Conservation (phyloP, 2,329 filamentous ascomycete genomes). For the Colletotrichum filicis region DNA sequence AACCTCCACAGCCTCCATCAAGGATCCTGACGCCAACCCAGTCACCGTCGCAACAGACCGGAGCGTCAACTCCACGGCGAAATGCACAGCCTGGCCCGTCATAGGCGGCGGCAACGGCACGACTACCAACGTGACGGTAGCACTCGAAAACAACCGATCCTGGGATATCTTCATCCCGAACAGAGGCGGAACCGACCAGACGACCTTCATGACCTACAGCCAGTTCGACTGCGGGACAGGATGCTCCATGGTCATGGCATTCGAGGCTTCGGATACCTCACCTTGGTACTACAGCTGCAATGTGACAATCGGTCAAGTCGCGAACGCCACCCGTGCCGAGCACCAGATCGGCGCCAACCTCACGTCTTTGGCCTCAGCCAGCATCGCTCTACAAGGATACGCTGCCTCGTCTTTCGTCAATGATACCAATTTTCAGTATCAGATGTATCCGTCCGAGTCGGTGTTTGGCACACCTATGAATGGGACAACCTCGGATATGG, state of each 20-base stretch:
- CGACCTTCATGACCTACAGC: constrained; percentile 49
- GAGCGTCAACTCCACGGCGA: constrained; percentile 42
- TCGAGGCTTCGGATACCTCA: constrained; percentile 48
- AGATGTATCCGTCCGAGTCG: constrained; percentile 55
- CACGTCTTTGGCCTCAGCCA: constrained; percentile 45
- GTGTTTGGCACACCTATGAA: constrained; percentile 46
- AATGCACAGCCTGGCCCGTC: constrained; percentile 46
- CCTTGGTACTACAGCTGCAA: constrained; percentile 57
- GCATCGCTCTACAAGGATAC: constrained; percentile 55
- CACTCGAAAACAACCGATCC: constrained; percentile 33
- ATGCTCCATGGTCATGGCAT: constrained; percentile 46
- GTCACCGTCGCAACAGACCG: constrained; percentile 47
- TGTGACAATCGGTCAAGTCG: constrained; percentile 46
- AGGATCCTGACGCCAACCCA: constrained; percentile 21
- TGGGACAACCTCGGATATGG: constrained; percentile 48
- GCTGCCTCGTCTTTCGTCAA: constrained; percentile 37
- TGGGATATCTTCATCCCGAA: constrained; percentile 36
- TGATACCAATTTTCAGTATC: constrained; percentile 43
- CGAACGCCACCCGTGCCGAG: constrained; percentile 47
- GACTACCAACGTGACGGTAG: constrained; percentile 41
- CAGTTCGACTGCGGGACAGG: constrained; percentile 38
- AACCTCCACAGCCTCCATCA: constrained; percentile 21
- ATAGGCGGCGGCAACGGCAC: constrained; percentile 45
- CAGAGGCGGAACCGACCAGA: constrained; percentile 45
- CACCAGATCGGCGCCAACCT: constrained; percentile 48